Evolutionary conservation across 2,329 filamentous ascomycete species (phyloP).

Genomic region (Colletotrichum aenigma): DNA sequence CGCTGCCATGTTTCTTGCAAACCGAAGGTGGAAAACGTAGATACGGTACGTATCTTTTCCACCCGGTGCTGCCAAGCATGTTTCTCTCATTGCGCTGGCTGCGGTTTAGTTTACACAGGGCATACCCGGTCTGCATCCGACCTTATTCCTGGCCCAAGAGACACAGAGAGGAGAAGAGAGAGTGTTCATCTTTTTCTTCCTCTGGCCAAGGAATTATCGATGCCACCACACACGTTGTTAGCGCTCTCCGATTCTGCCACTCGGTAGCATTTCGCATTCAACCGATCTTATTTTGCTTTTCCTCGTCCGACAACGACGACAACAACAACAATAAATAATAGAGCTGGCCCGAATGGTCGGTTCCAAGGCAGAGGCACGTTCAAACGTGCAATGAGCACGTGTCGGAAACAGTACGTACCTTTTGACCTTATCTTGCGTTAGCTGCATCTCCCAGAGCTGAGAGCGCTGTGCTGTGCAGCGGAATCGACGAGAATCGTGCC

Average conservation of each 20-base stretch:
- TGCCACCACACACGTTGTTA: neutral
- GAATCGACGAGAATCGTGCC: neutral
- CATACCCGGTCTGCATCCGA: neutral
- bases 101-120: neutral
- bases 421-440: neutral
- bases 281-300: neutral
- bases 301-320: neutral
- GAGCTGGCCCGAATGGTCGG: neutral
- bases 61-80: neutral
- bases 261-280: neutral
- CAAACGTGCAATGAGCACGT: conserved; percentile 18
- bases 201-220: neutral
- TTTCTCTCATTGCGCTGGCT: neutral
- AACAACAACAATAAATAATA: neutral
- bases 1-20: conserved; percentile 3
- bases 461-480: conserved; percentile 11
- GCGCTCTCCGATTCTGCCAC: neutral
- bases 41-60: neutral
- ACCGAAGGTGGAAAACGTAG: neutral
- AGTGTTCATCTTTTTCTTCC: neutral
- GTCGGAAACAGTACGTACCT: neutral
- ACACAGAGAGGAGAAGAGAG: neutral
- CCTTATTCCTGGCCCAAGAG: neutral
- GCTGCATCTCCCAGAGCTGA: neutral
- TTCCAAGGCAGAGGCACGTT: neutral